Evolutionary conservation across 1,284 basidiomycete genomes (phyloP), one percentile per base, ranked within the genome.

Genomic region (Ganoderma leucocontextum): DNA sequence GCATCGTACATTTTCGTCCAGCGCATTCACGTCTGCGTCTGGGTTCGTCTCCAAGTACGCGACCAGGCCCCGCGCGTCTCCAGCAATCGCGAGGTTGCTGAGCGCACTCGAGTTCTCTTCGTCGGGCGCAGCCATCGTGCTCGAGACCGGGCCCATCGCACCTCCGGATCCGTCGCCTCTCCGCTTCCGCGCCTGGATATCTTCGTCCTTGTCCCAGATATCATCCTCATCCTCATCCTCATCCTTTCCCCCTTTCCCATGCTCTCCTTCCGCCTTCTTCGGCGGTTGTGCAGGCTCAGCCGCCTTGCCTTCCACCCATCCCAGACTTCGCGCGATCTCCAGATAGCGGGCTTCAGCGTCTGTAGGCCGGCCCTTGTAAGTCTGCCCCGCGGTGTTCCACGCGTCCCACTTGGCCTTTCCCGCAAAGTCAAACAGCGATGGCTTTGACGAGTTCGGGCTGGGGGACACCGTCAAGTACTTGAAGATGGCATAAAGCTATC

Each of bases 401-500:
- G 94, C 92, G 76, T 96, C 95, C 91, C 94, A 95, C 79, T 97
- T 97, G 2, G 95, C 94, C 39, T 94, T 84, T 2, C 90, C 91
- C 2, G 91, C 86, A 76, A 93, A 86, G 71, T 94, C 94, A 75
- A 96, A 94, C 38, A 97, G 84, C 6, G 92, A 93, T 0, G 95
- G 96, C 2, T 92, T 87, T 4, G 89, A 76, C 8, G 81, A 82
- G 42, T 80, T 82, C 25, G 94, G 89, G n/a, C 72, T 75, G 15
- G 85, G 77, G 0, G 89, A 85, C 25, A 87, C 84, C 8, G 89
- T 93, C 33, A 94, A 79, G 77, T 84, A 87, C 79, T 97, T 97
- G 89, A 88, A 97, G 66, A 96, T 82, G 52, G 93, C 93, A 80
- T 97, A 97, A 13, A 97, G 82, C 95, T 96, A 82, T 78, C 67